Base-by-base conservation (phyloP, 495 filamentous ascomycete genomes). In the Talaromyces nanjingensis region DNA sequence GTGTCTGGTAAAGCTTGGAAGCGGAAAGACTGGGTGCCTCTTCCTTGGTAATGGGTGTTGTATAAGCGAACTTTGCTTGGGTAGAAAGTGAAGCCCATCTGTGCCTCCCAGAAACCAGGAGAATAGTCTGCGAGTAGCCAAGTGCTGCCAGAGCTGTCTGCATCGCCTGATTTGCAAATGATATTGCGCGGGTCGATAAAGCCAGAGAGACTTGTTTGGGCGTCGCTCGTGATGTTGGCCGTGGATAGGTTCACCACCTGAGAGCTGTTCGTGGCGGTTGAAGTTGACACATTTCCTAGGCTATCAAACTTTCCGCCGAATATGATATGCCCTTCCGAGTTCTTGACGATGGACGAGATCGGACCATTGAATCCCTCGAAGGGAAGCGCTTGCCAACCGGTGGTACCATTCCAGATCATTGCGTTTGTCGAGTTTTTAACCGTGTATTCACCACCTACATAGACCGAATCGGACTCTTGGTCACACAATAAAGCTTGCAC, bases 361-460 rank as follows among this genome's bases (percentile, higher is more conserved):
- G 92, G 93, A 54, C 92, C 92, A 79, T 97, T 97, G 75, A 99
- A 93, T 29, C 94, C 96, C 56, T 86, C 83, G 79, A 99, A 99
- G 8, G 91, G 86, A 65, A 99, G 76, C 69, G 91, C 90, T 58
- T 85, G 86, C 93, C 91, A 99, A 31, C 84, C 81, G 11, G 81
- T 81, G 58, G 64, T 69, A 20, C 83, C 84, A 25, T 86, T 81
- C 92, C 91, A 97, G 18, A 89, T 87, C 66, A 94, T 87, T 16
- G 92, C 94, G 76, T 99, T 97, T 16, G 89, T 89, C 34, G 91
- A 90, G 66, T 93, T 89, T 9, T 80, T 83, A 47, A 87, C 86
- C 16, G 81, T 85, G 70, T 98, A 97, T 65, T 86, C 86, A 52
- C 94, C 94, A 27, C 94, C 94, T 42, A 97, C 88, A 71, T 94